Base-by-base conservation (phyloP, 495 filamentous ascomycete species). In the Penicillium mononematosum region DNA sequence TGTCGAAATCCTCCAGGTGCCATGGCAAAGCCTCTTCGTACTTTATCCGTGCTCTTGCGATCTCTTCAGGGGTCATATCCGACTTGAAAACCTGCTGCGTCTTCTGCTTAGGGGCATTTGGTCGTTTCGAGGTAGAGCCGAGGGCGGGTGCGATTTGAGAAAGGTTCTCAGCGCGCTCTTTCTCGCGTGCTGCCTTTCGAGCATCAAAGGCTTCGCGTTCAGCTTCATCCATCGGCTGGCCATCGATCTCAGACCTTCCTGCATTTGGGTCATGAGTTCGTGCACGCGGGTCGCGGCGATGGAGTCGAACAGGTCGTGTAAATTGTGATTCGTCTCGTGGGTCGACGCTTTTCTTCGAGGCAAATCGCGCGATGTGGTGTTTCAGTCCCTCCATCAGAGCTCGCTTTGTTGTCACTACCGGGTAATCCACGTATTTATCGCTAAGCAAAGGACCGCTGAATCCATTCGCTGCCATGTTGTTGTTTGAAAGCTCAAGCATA, bases 1-100 rank as follows among this genome's bases (percentile, higher is more conserved):
- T 88, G 62, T 97, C 92, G 52, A 92, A 95, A 70, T 98, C 94
- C 65, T 98, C 94, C 46, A 98, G 70, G 67, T 96, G 92, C 94
- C 94, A 98, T 10, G 95, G 95, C 41, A 96, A 74, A 8, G 90
- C 88, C 65, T 98, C 94, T 68, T 98, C 95, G 60, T 98, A 98
- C 58, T 91, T 85, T 20, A 98, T 80, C 45, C 90, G 84, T 11
- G 84, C 81, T 50, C 84, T 81, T 55, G 90, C 91, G 63, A 90
- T 87, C 61, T 92, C 85, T 41, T 89, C 88, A 14, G 89, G 88
- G 0, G 90, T 91, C 73, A 94, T 89, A 66, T 93, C 83, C 32
- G 85, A 90, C 66, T 92, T 88, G 64, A 83, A 85, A 36, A 85
- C 78, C 56, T 82, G 81, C 55, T 84, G 80, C 7, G 88, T 86